phyloP scores from a whole-genome alignment of 768 basidiomycete genomes.

The Hebeloma cylindrosporum region DNA sequence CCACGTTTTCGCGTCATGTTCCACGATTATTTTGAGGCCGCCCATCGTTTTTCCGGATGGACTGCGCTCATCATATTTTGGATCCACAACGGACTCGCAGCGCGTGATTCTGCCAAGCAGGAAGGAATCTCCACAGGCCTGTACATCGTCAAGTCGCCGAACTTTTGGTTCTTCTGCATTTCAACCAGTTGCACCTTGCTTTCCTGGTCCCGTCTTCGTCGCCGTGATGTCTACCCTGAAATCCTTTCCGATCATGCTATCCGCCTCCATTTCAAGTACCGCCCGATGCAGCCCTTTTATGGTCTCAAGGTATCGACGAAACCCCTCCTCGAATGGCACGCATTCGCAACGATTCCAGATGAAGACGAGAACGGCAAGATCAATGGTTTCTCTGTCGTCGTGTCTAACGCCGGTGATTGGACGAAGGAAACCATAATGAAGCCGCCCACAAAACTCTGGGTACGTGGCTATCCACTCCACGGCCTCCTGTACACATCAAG shows the following conservation, averaged over 20 bases:
- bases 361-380: slow-evolving; percentile 33
- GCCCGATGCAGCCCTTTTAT: slow-evolving; percentile 35
- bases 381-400: slow-evolving; percentile 50
- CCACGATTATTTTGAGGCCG: slow-evolving; percentile 57
- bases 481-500: slow-evolving; percentile 50
- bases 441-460: slow-evolving; percentile 53
- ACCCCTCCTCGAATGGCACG: slow-evolving; percentile 52
- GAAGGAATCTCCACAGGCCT: slow-evolving; percentile 35
- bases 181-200: slow-evolving; percentile 41
- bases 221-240: slow-evolving; percentile 47
- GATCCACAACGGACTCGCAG: slow-evolving; percentile 38
- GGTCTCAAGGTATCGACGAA: slow-evolving; percentile 33
- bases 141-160: slow-evolving; percentile 43
- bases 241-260: slow-evolving; percentile 54
- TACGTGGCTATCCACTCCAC: slow-evolving; percentile 51
- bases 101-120: slow-evolving; percentile 35
- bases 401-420: slow-evolving; percentile 60
- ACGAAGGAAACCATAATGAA: slow-evolving; percentile 46
- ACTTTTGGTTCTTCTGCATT: slow-evolving; percentile 46
- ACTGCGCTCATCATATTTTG: slow-evolving; percentile 50
- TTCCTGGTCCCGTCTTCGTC: slow-evolving; percentile 53
- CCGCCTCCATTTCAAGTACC: slow-evolving; percentile 53
- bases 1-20: slow-evolving; percentile 44
- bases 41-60: slow-evolving; percentile 57
- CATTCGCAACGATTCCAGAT: slow-evolving; percentile 44